Evolutionary conservation across 2,329 filamentous ascomycete genomes (phyloP), one percentile per base, ranked within the genome.

Genomic region (Aulographum hederae): DNA sequence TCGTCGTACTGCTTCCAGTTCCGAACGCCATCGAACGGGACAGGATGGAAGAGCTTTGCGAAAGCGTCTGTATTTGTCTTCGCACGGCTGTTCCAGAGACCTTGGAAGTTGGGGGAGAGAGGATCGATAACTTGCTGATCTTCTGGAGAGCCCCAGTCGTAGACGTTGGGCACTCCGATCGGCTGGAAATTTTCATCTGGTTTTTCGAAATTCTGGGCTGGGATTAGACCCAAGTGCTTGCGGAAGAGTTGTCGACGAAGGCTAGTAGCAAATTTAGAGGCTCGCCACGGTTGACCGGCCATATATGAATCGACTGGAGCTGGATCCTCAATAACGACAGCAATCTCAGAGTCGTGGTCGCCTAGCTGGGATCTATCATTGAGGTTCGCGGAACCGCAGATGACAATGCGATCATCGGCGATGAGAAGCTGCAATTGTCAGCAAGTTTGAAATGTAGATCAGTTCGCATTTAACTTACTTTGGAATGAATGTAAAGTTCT

Each of bases 221-320:
- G 74, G 6, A 93, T 62, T 6, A 93, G 65, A 27, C 86, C 86
- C 2, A 94, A 67, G 48, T 94, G 86, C 58, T 94, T 91, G 42
- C 85, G 73, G 71, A 81, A 93, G 39, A 94, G 69, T 48, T 84
- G 73, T 21, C 85, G 71, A 15, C 86, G 78, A 8, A 94, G 73
- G 1, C 76, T 80, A 4, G 80, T 61, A 2, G 84, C 84, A 46
- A 86, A 85, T 34, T 68, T 66, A 6, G 73, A 74, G 5, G 80
- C 86, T 19, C 62, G 65, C 58, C 67, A 92, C 0, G 70, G 70
- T 15, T 63, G 58, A 3, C 80, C 79, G 39, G 75, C 66, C 79
- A 93, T 91, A 37, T 53, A 56, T 13, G 73, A 75, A 11, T 78
- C 67, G 27, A 28, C 15, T 2, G 72, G 59, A 1, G 73, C 69